These are phyloP conservation scores for Meira nashicola DNA, from an alignment of 1,284 basidiomycete species.

Conservation along the genomic window DNA sequence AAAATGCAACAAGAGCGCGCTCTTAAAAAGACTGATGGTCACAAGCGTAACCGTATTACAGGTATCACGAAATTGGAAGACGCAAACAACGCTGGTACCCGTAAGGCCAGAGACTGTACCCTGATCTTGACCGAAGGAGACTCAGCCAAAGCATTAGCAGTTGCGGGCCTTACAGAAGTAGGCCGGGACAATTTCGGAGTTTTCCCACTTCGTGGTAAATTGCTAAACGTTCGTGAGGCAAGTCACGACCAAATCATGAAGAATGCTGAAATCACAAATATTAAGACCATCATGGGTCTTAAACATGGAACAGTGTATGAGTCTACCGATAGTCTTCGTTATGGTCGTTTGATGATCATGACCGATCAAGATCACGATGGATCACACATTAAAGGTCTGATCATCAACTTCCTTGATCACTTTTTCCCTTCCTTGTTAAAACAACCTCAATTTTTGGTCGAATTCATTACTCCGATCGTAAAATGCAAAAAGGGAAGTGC, in stretches of 20 bases:
- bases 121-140: constrained; percentile 98
- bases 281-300: constrained; percentile 96
- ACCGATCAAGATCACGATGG: constrained; percentile 99
- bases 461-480: constrained; percentile 98
- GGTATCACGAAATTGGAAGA: constrained; percentile 92
- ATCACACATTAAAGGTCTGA: constrained; percentile 96
- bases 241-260: constrained; percentile 94
- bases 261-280: constrained; percentile 92
- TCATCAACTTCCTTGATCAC: constrained; percentile 97
- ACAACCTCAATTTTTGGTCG: constrained; percentile 86
- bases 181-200: constrained; percentile 96
- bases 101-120: constrained; percentile 73
- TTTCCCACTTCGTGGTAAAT: constrained; percentile 93
- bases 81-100: constrained; percentile 93
- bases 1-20: constrained; percentile 94
- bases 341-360: constrained; percentile 98
- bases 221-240: constrained; percentile 96
- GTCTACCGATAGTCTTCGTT: constrained; percentile 70
- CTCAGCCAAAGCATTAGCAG: constrained; percentile 93
- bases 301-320: constrained; percentile 89
- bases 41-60: constrained; percentile 70
- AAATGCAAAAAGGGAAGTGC: constrained; percentile 73
- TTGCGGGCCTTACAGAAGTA: constrained; percentile 88
- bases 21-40: constrained; percentile 94
- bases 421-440: constrained; percentile 93